phyloP scores from a whole-genome alignment of 2,329 filamentous ascomycete genomes.

The Lasiodiplodia hormozganensis region DNA sequence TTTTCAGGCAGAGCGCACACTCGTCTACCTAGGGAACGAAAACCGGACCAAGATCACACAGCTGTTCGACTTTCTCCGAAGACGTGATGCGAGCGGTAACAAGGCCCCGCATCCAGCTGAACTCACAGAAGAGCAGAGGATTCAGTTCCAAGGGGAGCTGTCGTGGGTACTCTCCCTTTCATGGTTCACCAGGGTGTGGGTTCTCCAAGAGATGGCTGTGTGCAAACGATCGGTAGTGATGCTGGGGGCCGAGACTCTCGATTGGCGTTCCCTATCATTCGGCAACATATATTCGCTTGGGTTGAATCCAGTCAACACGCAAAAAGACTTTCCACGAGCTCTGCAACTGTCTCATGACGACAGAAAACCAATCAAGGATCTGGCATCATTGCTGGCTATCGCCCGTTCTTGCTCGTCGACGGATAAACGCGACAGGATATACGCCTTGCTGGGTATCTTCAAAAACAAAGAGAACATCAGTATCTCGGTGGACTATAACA shows the following conservation, averaged over 20 bases:
- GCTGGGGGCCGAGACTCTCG: not conserved
- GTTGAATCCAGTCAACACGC: not conserved
- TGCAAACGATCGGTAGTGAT: not conserved
- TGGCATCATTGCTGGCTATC: not conserved
- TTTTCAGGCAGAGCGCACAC: not conserved
- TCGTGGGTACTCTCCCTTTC: not conserved
- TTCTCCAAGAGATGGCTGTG: not conserved
- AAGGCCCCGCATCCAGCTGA: not conserved
- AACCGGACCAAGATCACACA: not conserved
- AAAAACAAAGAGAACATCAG: not conserved
- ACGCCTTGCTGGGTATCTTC: not conserved
- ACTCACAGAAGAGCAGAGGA: not conserved
- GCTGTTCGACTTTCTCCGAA: not conserved
- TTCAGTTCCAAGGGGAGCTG: not conserved
- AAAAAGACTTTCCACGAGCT: not conserved
- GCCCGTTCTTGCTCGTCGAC: not conserved
- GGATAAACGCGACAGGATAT: not conserved
- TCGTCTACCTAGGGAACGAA: not conserved
- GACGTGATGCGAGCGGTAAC: not conserved
- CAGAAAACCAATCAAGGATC: not conserved
- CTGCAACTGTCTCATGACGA: not conserved
- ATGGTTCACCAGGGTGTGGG: not conserved
- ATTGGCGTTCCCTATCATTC: not conserved
- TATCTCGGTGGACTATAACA: not conserved
- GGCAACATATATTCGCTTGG: not conserved